These are phyloP conservation scores for Aristolochia contorta DNA, from an alignment of 164 flowering plant species.

Conservation along the genomic window DNA sequence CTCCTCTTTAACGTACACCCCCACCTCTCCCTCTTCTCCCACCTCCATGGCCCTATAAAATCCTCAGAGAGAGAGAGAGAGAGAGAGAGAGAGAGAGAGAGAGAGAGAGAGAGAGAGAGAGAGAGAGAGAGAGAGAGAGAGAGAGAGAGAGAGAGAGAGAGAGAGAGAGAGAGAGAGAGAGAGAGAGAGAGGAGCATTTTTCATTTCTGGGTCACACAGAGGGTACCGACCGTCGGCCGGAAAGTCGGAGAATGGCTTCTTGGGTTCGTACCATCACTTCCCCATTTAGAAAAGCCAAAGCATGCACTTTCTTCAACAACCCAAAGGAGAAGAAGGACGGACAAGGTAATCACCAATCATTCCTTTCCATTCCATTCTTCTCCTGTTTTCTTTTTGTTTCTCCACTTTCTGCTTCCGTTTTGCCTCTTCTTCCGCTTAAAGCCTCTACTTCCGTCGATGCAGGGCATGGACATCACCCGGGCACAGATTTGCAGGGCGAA, in stretches of 20 bases:
- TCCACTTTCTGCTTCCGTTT: background rate
- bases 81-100: no score
- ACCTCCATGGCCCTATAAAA: slow-evolving; percentile 1
- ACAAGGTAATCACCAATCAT: slow-evolving; percentile 10
- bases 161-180: no score
- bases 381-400: background rate
- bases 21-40: background rate
- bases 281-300: slow-evolving; percentile 74
- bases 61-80: background rate
- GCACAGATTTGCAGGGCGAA: slow-evolving; percentile 58
- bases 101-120: no score
- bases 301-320: slow-evolving; percentile 36
- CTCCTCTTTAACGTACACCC: slow-evolving; percentile 4
- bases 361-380: background rate
- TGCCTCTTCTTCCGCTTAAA: no score
- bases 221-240: background rate
- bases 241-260: slow-evolving; percentile 16
- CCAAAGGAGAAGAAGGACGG: slow-evolving; percentile 20
- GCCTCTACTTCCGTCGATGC: slow-evolving; percentile 11
- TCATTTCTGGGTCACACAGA: background rate
- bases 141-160: no score
- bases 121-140: no score
- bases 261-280: slow-evolving; percentile 65
- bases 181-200: no score
- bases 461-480: slow-evolving; percentile 23